Percentiles rank a stretch among this genome's conserved stretches.
phyloP scores from a whole-genome alignment of 331 rosid species.

The Malus hybrid region DNA sequence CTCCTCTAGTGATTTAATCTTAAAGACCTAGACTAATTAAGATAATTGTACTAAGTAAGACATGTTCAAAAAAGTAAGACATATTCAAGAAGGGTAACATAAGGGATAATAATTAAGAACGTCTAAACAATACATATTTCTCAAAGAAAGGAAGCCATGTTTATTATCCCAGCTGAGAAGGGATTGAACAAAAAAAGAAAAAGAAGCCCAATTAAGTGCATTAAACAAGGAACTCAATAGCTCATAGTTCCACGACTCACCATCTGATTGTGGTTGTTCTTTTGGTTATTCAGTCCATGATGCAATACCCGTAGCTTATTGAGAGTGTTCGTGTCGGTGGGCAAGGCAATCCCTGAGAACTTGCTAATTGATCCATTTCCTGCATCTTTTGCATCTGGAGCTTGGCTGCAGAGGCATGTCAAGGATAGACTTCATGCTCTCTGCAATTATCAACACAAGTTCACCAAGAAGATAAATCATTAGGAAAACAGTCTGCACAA shows the following conservation, averaged over 20 bases:
- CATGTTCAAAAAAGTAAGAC: too few species aligned
- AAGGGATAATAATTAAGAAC: too few species aligned
- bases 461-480: conserved; percentile 3
- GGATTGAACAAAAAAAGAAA: too few species aligned
- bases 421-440: conserved; percentile 86
- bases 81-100: too few species aligned
- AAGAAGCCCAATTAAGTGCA: too few species aligned
- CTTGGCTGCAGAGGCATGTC: conserved; percentile 50
- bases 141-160: too few species aligned
- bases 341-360: conserved; percentile 50
- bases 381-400: conserved; percentile 85
- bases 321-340: conserved; percentile 71
- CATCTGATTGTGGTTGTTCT: conserved; percentile 46
- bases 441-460: conserved; percentile 35
- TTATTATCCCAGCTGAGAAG: too few species aligned
- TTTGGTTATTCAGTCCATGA: conserved; percentile 56
- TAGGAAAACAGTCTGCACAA: neutral
- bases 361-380: conserved; percentile 85
- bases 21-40: too few species aligned
- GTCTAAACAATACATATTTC: too few species aligned
- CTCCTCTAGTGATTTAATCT: too few species aligned
- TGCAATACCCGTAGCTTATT: conserved; percentile 56
- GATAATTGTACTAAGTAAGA: too few species aligned
- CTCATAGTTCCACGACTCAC: conserved; percentile 51
- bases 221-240: too few species aligned